Percentiles rank a stretch among this genome's conserved stretches.
These are phyloP conservation scores for Thalassiosira hispida DNA, from an alignment of 352 stramenopile genomes.

Conservation along the genomic window DNA sequence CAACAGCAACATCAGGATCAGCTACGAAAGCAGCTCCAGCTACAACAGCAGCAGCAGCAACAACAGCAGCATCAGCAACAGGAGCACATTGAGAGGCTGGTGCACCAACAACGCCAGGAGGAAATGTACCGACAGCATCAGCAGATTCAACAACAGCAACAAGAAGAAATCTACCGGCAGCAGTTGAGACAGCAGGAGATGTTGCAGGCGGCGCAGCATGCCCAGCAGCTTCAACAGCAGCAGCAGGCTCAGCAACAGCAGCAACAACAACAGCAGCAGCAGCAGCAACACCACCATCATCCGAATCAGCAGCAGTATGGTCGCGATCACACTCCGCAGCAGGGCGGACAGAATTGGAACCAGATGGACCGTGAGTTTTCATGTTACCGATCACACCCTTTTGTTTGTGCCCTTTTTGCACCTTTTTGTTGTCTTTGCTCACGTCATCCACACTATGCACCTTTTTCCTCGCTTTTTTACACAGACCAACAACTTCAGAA, in stretches of 20 bases:
- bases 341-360: slow-evolving; percentile 36
- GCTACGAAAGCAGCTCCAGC: slow-evolving; percentile 14
- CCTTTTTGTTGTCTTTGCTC: too few relatives aligned
- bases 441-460: too few relatives aligned
- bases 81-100: slow-evolving; percentile 37
- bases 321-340: not conserved
- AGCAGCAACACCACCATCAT: slow-evolving; percentile 5
- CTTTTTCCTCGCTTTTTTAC: not conserved
- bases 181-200: slow-evolving; percentile 24
- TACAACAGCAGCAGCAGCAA: slow-evolving; percentile 25
- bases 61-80: slow-evolving; percentile 37
- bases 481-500: slow-evolving; percentile 47
- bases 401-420: too few relatives aligned
- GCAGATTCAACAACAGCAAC: slow-evolving; percentile 33
- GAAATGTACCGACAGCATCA: slow-evolving; percentile 38
- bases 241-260: not conserved
- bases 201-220: slow-evolving; percentile 9
- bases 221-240: slow-evolving; percentile 25
- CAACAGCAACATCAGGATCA: slow-evolving; percentile 28
- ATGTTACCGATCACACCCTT: too few relatives aligned
- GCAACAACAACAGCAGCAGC: slow-evolving; percentile 12
- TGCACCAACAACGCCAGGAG: slow-evolving; percentile 40
- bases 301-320: not conserved
- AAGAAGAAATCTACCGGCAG: slow-evolving; percentile 38
- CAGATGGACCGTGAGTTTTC: slow-evolving; percentile 42